Evolutionary conservation across 371 early-diverging fungal genomes (phyloP).

Genomic region (Mortierella sp.): DNA sequence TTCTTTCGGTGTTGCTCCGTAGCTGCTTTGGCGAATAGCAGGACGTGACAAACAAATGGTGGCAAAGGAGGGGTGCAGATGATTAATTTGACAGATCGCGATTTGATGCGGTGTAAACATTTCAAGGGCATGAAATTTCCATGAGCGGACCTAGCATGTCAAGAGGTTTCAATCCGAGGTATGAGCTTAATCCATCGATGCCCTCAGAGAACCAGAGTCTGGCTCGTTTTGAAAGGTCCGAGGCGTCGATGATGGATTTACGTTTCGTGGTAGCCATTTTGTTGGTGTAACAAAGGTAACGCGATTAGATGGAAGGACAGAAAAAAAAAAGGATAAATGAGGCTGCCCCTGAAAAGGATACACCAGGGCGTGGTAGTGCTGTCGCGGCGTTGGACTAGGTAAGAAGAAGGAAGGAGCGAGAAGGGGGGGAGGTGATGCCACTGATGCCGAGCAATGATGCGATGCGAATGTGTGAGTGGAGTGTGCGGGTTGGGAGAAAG

Average conservation of each 20-base stretch:
- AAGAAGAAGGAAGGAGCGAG: background rate
- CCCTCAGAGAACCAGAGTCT: constrained; percentile 29
- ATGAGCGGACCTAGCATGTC: constrained; percentile 21
- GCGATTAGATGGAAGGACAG: background rate
- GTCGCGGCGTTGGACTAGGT: background rate
- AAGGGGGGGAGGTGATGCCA: background rate
- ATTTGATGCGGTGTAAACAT: background rate
- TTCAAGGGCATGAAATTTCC: background rate
- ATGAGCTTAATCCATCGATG: constrained; percentile 24
- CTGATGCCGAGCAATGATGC: background rate
- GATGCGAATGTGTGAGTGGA: background rate
- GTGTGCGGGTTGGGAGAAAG: background rate
- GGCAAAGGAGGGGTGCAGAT: background rate
- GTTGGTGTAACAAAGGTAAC: constrained; percentile 1
- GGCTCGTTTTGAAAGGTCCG: constrained; percentile 27
- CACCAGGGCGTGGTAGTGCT: background rate
- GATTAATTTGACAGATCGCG: background rate
- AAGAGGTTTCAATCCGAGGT: constrained; percentile 22
- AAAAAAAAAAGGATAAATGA: background rate
- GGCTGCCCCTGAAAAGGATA: background rate
- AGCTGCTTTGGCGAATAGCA: background rate
- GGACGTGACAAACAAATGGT: background rate
- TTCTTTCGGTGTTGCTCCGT: constrained; percentile 24
- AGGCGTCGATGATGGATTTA: constrained; percentile 26
- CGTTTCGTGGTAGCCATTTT: constrained; percentile 25